Conservation (phyloP, 1,139 yeast species). For the Diutina mesorugosa region DNA sequence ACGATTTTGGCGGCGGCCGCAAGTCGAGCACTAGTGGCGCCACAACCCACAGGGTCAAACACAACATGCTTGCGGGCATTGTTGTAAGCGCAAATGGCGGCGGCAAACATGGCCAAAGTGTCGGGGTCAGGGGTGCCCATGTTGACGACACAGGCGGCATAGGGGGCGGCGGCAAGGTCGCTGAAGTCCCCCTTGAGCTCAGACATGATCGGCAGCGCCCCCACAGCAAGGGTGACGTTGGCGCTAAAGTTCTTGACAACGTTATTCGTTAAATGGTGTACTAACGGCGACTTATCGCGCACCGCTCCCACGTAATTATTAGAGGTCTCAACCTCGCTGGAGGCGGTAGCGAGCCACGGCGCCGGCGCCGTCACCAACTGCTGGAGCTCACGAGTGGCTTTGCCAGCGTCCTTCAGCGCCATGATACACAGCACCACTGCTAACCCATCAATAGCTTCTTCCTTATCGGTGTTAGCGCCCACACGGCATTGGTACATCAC, state of each 20-base stretch:
- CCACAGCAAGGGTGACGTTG: constrained; percentile 74
- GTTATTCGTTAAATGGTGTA: constrained; percentile 80
- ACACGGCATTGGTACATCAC: constrained; percentile 39
- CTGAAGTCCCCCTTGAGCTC: constrained; percentile 56
- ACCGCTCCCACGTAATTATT: neutral
- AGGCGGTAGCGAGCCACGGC: neutral
- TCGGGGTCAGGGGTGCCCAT: constrained; percentile 57
- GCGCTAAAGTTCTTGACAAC: constrained; percentile 90
- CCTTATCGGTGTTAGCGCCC: constrained; percentile 8
- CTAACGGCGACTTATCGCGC: constrained; percentile 37
- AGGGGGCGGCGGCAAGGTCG: constrained; percentile 46
- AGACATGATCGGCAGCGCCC: constrained; percentile 91
- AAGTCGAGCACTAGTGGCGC: constrained; percentile 57
- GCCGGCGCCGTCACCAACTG: constrained; percentile 8
- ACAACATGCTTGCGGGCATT: constrained; percentile 46
- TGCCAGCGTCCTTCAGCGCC: constrained; percentile 48
- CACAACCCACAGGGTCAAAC: constrained; percentile 88
- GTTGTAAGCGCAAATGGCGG: constrained; percentile 52
- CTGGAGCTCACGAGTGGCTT: constrained; percentile 31
- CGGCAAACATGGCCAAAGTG: constrained; percentile 28
- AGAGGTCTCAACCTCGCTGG: neutral
- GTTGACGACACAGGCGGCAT: constrained; percentile 48
- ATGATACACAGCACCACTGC: constrained; percentile 83
- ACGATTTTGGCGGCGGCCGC: constrained; percentile 35
- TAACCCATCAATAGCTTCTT: constrained; percentile 53